A percentile compares a stretch with the other conserved stretches of the same genome.
phyloP scores from a whole-genome alignment of 495 filamentous ascomycete species.

The Annulohypoxylon moriforme region DNA sequence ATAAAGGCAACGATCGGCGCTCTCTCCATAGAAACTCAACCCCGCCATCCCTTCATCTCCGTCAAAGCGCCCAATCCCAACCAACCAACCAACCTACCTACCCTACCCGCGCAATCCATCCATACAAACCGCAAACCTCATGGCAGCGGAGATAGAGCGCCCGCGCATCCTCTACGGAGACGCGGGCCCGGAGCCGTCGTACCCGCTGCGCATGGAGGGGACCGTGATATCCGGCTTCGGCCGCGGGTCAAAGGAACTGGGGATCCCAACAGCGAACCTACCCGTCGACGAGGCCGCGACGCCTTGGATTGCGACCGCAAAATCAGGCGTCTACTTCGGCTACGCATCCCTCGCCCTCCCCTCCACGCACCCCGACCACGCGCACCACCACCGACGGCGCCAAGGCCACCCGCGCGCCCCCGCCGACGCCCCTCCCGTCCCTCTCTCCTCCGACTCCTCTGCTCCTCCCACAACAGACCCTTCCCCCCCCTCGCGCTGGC shows the following conservation, averaged over 20 bases:
- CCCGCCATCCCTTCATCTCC: constrained; percentile 13
- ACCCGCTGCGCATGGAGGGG: constrained; percentile 82
- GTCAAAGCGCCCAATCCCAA: constrained; percentile 1
- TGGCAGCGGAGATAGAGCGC: constrained; percentile 51
- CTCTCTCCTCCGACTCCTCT: background rate
- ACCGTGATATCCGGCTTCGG: constrained; percentile 93
- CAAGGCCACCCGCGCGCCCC: constrained; percentile 33
- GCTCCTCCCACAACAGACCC: constrained; percentile 3
- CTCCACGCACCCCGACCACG: constrained; percentile 50
- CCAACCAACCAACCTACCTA: background rate
- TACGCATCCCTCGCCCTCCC: constrained; percentile 76
- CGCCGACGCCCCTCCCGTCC: constrained; percentile 10
- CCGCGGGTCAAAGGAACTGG: constrained; percentile 91
- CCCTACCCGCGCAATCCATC: background rate
- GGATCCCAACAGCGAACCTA: constrained; percentile 97
- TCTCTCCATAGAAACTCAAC: background rate
- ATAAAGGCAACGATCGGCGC: constrained; percentile 2
- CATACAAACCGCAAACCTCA: constrained; percentile 7
- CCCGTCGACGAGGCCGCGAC: constrained; percentile 76
- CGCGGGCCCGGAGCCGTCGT: constrained; percentile 77
- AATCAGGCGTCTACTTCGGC: constrained; percentile 91
- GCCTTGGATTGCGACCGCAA: constrained; percentile 75
- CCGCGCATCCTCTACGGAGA: constrained; percentile 75
- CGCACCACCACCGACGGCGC: background rate
- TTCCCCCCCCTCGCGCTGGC: constrained; percentile 37